Evolutionary conservation across 2,329 filamentous ascomycete genomes (phyloP).

Genomic region (Calonectria pauciramosa): DNA sequence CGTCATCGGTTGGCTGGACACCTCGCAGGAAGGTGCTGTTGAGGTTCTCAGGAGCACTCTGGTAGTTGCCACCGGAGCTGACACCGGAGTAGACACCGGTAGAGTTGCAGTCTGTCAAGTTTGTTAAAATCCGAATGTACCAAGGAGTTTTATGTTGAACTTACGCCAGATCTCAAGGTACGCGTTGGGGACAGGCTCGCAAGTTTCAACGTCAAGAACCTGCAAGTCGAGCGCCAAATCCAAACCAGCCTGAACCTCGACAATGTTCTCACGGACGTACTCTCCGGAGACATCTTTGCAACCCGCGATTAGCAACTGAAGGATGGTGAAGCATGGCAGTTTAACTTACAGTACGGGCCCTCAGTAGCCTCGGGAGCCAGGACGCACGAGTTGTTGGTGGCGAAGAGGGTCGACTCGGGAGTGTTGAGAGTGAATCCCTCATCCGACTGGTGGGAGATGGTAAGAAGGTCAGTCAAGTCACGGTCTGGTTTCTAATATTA

Average conservation of each 20-base stretch:
- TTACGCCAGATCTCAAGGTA: conserved; percentile 26
- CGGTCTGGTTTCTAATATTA: neutral
- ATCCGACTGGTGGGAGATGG: conserved; percentile 7
- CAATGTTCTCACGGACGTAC: conserved; percentile 15
- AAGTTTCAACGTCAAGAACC: conserved; percentile 15
- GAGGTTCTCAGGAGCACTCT: conserved; percentile 32
- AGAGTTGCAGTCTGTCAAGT: conserved; percentile 16
- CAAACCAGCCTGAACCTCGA: conserved; percentile 4
- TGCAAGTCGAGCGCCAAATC: conserved; percentile 17
- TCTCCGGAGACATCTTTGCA: conserved; percentile 14
- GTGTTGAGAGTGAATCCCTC: conserved; percentile 8
- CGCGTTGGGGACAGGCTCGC: conserved; percentile 6
- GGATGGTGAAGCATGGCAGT: neutral
- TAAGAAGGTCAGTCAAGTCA: conserved; percentile 10
- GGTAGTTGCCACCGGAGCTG: conserved; percentile 10
- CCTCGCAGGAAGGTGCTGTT: conserved; percentile 55
- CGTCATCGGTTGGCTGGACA: conserved; percentile 53
- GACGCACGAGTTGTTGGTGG: conserved; percentile 18
- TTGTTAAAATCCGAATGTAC: neutral
- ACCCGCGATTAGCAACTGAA: neutral
- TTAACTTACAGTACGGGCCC: conserved; percentile 15
- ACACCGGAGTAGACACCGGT: conserved; percentile 22
- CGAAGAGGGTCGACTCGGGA: conserved; percentile 15
- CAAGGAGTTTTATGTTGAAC: neutral
- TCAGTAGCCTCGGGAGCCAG: conserved; percentile 15